Percentiles rank a stretch among this genome's conserved stretches.
These are phyloP conservation scores for Yamadazyma jaroonii DNA, from an alignment of 1,139 yeast species.

Conservation along the genomic window DNA sequence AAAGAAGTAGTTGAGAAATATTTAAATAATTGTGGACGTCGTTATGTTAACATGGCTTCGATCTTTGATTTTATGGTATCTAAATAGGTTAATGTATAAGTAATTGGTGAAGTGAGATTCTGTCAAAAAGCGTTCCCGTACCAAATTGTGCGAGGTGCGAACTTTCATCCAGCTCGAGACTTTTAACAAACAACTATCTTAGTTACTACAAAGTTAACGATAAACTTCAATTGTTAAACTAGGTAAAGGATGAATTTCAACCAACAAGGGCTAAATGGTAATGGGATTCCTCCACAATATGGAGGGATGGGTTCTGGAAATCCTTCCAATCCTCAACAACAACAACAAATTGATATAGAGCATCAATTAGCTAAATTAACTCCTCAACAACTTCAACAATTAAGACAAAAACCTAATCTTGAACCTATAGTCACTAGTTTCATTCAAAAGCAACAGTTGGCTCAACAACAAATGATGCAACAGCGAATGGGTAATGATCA, in stretches of 20 bases:
- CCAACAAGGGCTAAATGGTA: constrained; percentile 12
- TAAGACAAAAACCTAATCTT: constrained; percentile 48
- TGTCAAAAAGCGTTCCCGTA: background rate
- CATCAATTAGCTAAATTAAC: constrained; percentile 36
- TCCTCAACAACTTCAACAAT: constrained; percentile 47
- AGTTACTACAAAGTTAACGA: background rate
- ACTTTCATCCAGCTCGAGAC: constrained; percentile 1
- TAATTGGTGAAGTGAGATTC: no score
- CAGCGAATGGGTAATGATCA: constrained; percentile 4
- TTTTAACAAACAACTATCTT: background rate
- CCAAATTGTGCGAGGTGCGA: constrained; percentile 1
- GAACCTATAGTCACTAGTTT: constrained; percentile 38
- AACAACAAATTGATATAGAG: constrained; percentile 7
- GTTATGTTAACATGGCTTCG: constrained; percentile 84
- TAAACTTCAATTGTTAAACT: no score
- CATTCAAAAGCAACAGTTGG: constrained; percentile 36
- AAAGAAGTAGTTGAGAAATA: constrained; percentile 71
- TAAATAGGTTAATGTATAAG: constrained; percentile 2
- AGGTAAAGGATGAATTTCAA: constrained; percentile 16
- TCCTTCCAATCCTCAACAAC: constrained; percentile 14
- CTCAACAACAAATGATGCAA: constrained; percentile 12
- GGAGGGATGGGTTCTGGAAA: constrained; percentile 3
- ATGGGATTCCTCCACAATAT: constrained; percentile 9
- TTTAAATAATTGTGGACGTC: constrained; percentile 79
- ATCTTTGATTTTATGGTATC: constrained; percentile 61